Percentiles rank a stretch among this genome's conserved stretches.
These are phyloP conservation scores for Podospora comata DNA, from an alignment of 495 filamentous ascomycete species.

Conservation along the genomic window DNA sequence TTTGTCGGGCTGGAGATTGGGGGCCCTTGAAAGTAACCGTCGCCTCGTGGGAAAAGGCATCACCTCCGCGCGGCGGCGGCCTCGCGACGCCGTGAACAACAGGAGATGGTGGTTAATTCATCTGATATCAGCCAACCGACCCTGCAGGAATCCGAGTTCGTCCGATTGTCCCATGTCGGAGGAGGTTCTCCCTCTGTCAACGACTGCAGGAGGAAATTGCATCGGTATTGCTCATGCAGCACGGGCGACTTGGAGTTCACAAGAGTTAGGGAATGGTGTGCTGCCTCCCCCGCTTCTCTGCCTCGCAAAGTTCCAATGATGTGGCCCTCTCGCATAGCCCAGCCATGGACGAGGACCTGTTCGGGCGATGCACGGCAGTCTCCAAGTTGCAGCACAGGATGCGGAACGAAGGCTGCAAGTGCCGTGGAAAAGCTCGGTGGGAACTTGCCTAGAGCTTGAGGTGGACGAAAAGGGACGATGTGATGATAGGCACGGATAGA, in stretches of 20 bases:
- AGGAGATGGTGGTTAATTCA: slow-evolving; percentile 28
- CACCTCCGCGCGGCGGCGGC: slow-evolving; percentile 2
- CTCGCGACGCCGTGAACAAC: slow-evolving; percentile 7
- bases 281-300: slow-evolving; percentile 14
- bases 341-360: neutral
- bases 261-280: slow-evolving; percentile 12
- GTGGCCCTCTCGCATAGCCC: neutral
- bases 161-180: slow-evolving; percentile 1
- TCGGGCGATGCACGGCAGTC: neutral
- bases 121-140: slow-evolving; percentile 22
- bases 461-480: neutral
- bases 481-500: neutral
- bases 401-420: slow-evolving; percentile 23
- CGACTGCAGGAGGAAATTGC: slow-evolving; percentile 21
- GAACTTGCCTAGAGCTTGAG: neutral
- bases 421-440: slow-evolving; percentile 10
- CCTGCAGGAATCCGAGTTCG: slow-evolving; percentile 28
- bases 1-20: slow-evolving; percentile 13
- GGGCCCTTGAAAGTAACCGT: neutral
- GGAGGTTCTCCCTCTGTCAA: slow-evolving; percentile 11
- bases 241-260: slow-evolving; percentile 6
- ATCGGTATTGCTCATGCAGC: slow-evolving; percentile 31
- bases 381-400: slow-evolving; percentile 1
- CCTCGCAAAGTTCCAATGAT: slow-evolving; percentile 1
- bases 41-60: neutral